These are phyloP conservation scores for Lentithecium fluviatile DNA, from an alignment of 495 filamentous ascomycete species.

Conservation along the genomic window DNA sequence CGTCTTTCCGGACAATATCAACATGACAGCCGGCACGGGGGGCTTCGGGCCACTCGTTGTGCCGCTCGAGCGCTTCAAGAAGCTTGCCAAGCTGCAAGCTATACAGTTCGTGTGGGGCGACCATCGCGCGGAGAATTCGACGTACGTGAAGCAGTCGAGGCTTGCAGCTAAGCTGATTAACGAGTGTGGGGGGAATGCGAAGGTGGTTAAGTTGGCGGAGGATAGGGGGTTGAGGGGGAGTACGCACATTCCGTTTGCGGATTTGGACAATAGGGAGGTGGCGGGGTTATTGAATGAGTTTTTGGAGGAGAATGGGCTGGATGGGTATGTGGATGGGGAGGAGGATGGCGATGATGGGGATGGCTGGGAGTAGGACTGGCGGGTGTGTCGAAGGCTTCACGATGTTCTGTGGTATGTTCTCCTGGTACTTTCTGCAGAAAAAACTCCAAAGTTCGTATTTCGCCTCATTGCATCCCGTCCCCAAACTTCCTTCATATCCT, in stretches of 20 bases:
- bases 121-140: slow-evolving; percentile 42
- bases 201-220: slow-evolving; percentile 46
- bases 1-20: slow-evolving; percentile 47
- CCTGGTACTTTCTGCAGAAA: no score
- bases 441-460: no score
- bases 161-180: slow-evolving; percentile 46
- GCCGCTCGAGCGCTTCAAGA: slow-evolving; percentile 50
- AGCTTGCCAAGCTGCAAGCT: slow-evolving; percentile 43
- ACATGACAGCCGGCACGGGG: slow-evolving; percentile 38
- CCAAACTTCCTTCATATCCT: no score
- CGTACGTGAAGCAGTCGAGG: slow-evolving; percentile 39
- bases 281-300: slow-evolving; percentile 46
- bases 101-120: slow-evolving; percentile 54
- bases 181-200: slow-evolving; percentile 49
- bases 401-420: no score
- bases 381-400: background rate
- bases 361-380: background rate
- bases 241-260: slow-evolving; percentile 50
- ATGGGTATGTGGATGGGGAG: slow-evolving; percentile 37
- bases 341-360: background rate
- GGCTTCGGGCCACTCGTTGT: slow-evolving; percentile 45
- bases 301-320: slow-evolving; percentile 41
- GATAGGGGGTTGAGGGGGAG: slow-evolving; percentile 46
- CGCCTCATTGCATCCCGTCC: no score
- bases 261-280: slow-evolving; percentile 49